Base-by-base conservation (phyloP, 768 basidiomycete species). In the Mycena galericulata region DNA sequence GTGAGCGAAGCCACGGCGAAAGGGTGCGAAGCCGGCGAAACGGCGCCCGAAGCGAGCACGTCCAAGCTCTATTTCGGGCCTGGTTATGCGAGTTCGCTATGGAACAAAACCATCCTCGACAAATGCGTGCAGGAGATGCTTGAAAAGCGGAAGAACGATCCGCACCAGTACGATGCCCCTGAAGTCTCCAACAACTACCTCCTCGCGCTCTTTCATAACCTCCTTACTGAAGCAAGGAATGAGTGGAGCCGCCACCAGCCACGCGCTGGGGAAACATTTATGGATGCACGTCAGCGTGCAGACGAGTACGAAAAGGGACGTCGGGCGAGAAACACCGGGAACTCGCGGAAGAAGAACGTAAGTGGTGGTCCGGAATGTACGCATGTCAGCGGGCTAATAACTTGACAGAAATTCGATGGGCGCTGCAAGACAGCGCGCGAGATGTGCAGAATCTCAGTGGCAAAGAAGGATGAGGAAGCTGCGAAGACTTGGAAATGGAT, bases 301-400 rank as follows among this genome's bases (percentile, higher is more conserved):
- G 27, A 30, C 29, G 34, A 18, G 6, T 36, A 54, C 5, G 27
- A 20, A 7, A 34, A 18, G 51, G 14, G 24, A 1, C 51, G 51
- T 54, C 51, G 51, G 20, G 32, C 2, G n/a, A 36, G 22, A 34
- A 54, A 36, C 51, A 11, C 36, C 12, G 22, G 3, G 32, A n/a
- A 3, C 51, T 34, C 51, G 51, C 51, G 51, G 32, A 54, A 54
- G 18, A 54, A 22, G 15, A 54, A 5, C 51, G 51, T 54, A 54
- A 36, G 51, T 54, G 51, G 51, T 20, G 17, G 8, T 36, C 51
- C 34, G 20, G 18, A 18, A 34, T 36, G 32, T 36, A 54, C 20
- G 34, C 10, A 20, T 54, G 51, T 54, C 34, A 45, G 43, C n/a
- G 51, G 32, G 29, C 32, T 54, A 17, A 55, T 18, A 15, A 55